Evolutionary conservation across 495 filamentous ascomycete genomes (phyloP), one percentile per base, ranked within the genome.

Genomic region (Penicillium flavigenum): DNA sequence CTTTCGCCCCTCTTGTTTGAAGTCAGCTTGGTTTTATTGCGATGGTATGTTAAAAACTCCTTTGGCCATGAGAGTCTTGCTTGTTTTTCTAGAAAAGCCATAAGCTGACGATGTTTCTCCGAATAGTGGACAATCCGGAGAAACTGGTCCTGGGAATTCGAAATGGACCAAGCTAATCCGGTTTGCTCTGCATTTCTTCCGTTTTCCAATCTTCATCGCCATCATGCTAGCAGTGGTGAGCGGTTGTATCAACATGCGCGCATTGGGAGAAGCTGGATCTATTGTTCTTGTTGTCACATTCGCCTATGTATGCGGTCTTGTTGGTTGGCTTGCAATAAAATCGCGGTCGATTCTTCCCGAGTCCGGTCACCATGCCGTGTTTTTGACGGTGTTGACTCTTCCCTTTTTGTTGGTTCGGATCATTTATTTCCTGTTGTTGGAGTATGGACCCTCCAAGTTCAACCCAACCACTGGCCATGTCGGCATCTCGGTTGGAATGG

Each of bases 1-100:
- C 67, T 74, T 20, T 72, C 71, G 43, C 69, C 69, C 34, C 63
- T 74, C 27, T 54, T 74, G 22, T 70, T 74, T 45, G 71, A 74
- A 62, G 67, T 72, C 29, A 72, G 69, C 47, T 47, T 74, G 22
- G 55, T 74, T 24, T 57, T 74, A 50, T 46, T 74, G 42, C 51
- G 65, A 61, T 65, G 67, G 71, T 73, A 67, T 32, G 62, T 38
- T 14, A 8, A 20, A 51, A 9, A 3, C 2, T 31, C 10, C 24
- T 3, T 16, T 17, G 8, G 4, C 5, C 5, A 12, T 9, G 10
- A 4, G 44, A 17, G 16, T n/a, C 11, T 11, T 11, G 10, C 31
- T 32, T 32, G 2, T 11, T 9, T 20, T 20, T 20, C 1, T 1
- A 20, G 10, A 32, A 11, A 32, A 10, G 9, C 0, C 9, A 32